phyloP scores from a whole-genome alignment of 345 rosid genomes.

The Eucalyptus shirleyi region DNA sequence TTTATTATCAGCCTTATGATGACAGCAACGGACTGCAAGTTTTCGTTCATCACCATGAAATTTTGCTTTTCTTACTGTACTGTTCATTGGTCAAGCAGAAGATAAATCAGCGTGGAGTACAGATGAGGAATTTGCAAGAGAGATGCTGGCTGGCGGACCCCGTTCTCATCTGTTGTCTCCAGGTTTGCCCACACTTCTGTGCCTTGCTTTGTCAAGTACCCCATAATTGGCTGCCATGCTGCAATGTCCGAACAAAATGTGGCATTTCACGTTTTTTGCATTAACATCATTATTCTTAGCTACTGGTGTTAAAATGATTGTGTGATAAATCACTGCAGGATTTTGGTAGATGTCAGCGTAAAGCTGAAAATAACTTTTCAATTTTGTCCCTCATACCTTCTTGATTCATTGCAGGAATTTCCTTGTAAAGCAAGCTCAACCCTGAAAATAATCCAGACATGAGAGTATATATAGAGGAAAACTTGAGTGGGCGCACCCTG shows the following conservation, averaged over 20 bases:
- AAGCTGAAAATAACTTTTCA: not conserved
- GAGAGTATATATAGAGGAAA: conserved; percentile 30
- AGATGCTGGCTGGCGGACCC: conserved; percentile 83
- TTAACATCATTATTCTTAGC: not conserved
- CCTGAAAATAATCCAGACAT: conserved; percentile 30
- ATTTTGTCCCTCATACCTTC: not conserved
- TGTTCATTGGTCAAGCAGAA: conserved; percentile 15
- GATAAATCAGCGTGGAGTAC: conserved; percentile 59
- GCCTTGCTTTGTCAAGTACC: not conserved
- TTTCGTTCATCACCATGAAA: not conserved
- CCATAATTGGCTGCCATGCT: not conserved
- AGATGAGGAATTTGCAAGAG: conserved; percentile 71
- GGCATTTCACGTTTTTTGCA: not conserved
- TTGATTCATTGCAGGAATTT: conserved; percentile 36
- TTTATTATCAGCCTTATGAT: not conserved
- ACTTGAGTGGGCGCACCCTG: conserved; percentile 34
- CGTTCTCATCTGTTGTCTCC: conserved; percentile 38
- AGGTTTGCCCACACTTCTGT: conserved; percentile 12
- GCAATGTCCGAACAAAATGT: not conserved
- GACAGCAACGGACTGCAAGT: not conserved
- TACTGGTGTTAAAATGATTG: not conserved
- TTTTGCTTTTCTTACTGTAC: not conserved
- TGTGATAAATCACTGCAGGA: not conserved
- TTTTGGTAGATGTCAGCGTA: not conserved
- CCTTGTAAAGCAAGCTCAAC: conserved; percentile 69